phyloP scores from a whole-genome alignment of 345 rosid species.

The Durio zibethinus region DNA sequence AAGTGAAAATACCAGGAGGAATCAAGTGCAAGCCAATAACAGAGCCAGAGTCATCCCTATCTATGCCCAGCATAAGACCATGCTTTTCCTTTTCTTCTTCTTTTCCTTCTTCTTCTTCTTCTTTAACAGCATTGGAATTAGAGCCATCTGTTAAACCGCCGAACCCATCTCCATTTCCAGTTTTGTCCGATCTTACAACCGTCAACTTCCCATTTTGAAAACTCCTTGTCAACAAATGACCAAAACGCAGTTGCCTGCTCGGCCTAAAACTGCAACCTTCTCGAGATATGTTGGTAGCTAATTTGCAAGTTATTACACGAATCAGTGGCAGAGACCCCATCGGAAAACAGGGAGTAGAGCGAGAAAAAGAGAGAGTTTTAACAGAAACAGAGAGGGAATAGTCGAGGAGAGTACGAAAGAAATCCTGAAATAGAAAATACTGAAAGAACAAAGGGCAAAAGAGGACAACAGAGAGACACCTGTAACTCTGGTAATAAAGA shows the following conservation, averaged over 20 bases:
- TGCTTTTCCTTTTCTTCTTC: constrained; percentile 16
- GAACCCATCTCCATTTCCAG: constrained; percentile 3
- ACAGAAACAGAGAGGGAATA: not conserved
- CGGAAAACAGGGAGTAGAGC: not conserved
- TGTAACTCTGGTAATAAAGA: not conserved
- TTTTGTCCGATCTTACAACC: constrained; percentile 23
- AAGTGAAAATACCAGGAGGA: constrained; percentile 44
- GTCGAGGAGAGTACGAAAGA: constrained; percentile 8
- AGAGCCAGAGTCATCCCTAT: constrained; percentile 63
- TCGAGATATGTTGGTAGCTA: not conserved
- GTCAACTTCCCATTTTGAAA: constrained; percentile 25
- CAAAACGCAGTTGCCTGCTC: constrained; percentile 25
- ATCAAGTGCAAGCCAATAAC: constrained; percentile 58
- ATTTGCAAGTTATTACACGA: constrained; percentile 19
- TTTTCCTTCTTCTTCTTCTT: constrained; percentile 16
- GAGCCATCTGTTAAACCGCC: constrained; percentile 14
- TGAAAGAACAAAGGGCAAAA: not conserved
- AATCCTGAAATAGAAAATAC: constrained; percentile 6
- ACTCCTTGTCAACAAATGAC: constrained; percentile 21
- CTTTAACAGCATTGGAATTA: constrained; percentile 24
- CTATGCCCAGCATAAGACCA: constrained; percentile 41
- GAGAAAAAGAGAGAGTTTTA: not conserved
- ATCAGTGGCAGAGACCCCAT: constrained; percentile 49
- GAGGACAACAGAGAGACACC: not conserved
- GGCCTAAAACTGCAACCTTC: constrained; percentile 10